Conservation (phyloP, 2,329 filamentous ascomycete species). For the Aspergillus sp. region DNA sequence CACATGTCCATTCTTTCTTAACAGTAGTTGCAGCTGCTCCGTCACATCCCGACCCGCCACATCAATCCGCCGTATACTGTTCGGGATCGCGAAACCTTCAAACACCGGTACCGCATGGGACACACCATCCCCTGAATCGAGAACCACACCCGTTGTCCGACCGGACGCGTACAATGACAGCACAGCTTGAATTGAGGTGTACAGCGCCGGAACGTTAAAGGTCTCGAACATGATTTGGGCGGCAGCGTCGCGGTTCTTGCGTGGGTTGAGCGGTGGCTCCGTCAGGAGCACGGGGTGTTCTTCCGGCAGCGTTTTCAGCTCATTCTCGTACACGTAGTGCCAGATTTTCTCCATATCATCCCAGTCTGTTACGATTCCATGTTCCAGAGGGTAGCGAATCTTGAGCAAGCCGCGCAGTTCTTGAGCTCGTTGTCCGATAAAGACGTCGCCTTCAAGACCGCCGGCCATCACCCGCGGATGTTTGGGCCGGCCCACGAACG, state of each 20-base stretch:
- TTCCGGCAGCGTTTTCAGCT: conserved; percentile 94
- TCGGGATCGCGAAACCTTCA: conserved; percentile 95
- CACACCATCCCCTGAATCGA: conserved; percentile 94
- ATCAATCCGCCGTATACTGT: conserved; percentile 92
- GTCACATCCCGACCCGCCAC: conserved; percentile 95
- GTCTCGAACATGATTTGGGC: conserved; percentile 98
- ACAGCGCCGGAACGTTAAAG: conserved; percentile 95
- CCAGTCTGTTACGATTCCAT: conserved; percentile 98
- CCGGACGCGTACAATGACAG: conserved; percentile 94
- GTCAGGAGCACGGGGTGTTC: conserved; percentile 97
- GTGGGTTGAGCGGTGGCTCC: conserved; percentile 91
- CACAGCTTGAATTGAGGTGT: conserved; percentile 96
- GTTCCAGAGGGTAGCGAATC: conserved; percentile 92
- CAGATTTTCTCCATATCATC: conserved; percentile 99
- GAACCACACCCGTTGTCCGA: conserved; percentile 90
- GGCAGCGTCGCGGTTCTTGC: conserved; percentile 91
- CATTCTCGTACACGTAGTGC: conserved; percentile 96
- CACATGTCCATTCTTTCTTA: conserved; percentile 89
- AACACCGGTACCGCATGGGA: conserved; percentile 97
- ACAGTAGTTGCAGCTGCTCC: conserved; percentile 85
- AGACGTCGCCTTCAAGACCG: conserved; percentile 92
- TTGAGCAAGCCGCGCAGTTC: conserved; percentile 91
- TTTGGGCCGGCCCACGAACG: conserved; percentile 94
- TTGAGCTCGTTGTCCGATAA: conserved; percentile 90
- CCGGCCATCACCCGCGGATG: conserved; percentile 94